Percentiles rank a stretch among this genome's conserved stretches.
phyloP scores from a whole-genome alignment of 164 flowering plant species.

The Magnolia sinica region DNA sequence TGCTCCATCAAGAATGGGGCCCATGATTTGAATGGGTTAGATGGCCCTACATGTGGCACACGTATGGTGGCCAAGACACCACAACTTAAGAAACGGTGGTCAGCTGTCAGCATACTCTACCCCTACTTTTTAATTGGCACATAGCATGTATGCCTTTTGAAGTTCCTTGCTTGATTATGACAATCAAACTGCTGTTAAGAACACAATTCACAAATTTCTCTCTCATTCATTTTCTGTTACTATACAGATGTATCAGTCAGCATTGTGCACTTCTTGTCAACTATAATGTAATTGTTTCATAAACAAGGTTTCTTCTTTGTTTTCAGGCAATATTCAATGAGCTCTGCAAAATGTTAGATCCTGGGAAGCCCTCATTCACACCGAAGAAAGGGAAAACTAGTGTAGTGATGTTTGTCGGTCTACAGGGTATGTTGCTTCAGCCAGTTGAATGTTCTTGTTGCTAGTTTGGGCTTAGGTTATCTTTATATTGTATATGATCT shows the following conservation, averaged over 20 bases:
- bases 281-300: neutral
- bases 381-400: constrained; percentile 86
- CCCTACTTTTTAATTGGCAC: too few relatives aligned
- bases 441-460: neutral
- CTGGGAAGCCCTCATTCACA: constrained; percentile 88
- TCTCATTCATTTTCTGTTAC: neutral
- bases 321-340: constrained; percentile 86
- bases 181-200: neutral
- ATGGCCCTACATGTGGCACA: too few relatives aligned
- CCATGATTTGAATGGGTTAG: neutral
- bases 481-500: neutral
- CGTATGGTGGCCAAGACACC: too few relatives aligned
- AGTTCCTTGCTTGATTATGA: neutral
- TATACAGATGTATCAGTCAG: neutral
- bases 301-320: neutral
- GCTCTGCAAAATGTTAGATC: constrained; percentile 88
- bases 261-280: neutral
- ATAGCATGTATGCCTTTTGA: neutral
- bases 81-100: too few relatives aligned
- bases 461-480: neutral
- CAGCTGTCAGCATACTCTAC: too few relatives aligned
- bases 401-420: constrained; percentile 91
- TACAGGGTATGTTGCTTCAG: constrained; percentile 56
- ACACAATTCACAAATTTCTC: neutral
- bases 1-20: neutral